Evolutionary conservation across 306 rosid species (phyloP).

Genomic region (Castanea mollissima): DNA sequence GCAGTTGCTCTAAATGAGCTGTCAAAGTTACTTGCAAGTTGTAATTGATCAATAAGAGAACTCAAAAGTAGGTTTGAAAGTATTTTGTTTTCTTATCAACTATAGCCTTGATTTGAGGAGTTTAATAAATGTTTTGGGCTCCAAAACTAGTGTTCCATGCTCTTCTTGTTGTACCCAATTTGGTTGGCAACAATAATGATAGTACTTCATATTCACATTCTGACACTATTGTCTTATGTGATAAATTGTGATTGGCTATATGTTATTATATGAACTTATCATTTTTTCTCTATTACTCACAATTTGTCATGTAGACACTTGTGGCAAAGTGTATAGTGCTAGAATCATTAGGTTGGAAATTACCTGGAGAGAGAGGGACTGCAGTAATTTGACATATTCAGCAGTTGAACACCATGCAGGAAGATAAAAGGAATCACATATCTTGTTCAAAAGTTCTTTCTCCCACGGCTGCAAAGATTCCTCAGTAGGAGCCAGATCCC

Average conservation of each 20-base stretch:
- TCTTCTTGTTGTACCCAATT: background rate
- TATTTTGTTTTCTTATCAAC: background rate
- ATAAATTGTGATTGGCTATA: too few relatives aligned
- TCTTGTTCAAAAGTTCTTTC: conserved; percentile 60
- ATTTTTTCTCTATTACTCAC: fast-evolving
- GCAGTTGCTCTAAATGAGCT: background rate
- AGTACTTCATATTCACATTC: too few relatives aligned
- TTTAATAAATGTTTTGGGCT: background rate
- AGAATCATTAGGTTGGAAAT: background rate
- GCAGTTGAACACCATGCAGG: conserved; percentile 95
- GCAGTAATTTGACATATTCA: conserved; percentile 60
- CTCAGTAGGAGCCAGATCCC: conserved; percentile 73
- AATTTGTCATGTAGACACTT: too few relatives aligned
- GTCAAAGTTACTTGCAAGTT: background rate
- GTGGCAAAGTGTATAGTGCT: too few relatives aligned
- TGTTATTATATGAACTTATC: too few relatives aligned
- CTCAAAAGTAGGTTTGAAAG: background rate
- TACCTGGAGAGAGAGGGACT: conserved; percentile 64
- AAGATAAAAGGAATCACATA: conserved; percentile 74
- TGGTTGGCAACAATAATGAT: too few relatives aligned
- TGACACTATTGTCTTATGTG: too few relatives aligned
- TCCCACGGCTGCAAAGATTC: conserved; percentile 64
- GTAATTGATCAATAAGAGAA: background rate
- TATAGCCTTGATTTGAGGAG: background rate
- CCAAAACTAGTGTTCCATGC: background rate